Evolutionary conservation across 257 asterid genomes (phyloP), one percentile per base, ranked within the genome.

Genomic region (Agastache rugosa): DNA sequence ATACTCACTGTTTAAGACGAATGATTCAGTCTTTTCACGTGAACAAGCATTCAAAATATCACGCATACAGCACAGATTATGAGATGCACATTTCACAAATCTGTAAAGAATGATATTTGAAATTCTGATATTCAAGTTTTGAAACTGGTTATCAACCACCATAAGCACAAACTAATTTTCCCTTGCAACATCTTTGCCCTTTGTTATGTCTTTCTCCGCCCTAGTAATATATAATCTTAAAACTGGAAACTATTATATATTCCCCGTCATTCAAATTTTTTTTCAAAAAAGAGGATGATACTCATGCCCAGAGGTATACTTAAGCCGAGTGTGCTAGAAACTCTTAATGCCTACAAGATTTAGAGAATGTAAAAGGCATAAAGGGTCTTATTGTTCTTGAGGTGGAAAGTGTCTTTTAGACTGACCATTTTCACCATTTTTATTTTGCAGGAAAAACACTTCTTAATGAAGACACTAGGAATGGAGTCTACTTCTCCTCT

Each of bases 391-490:
- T 8, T 1, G 7, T 22, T 45, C 27, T 44, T 44, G 35, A 20
- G 35, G 37, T 14, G 23, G 58, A 14, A 62, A 45, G 14, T 25
- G 16, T 10, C 4, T 15, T 6, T 42, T 25, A 67, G n/a, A 34
- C 67, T 62, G 59, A 62, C 68, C 16, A n/a, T 31, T 55, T 55
- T 58, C 47, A 39, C 37, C 70, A 15, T 63, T 54, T 20, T 31
- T 71, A 5, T 75, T 80, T 64, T 84, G 87, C 99, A 95, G 99
- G 99, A 95, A 86, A 92, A 91, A 73, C 93, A 90, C 77, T 95
- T 93, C 90, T 80, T 95, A 58, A 75, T 87, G 88, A 95, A 85
- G 84, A 89, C 99, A 73, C 91, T 95, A 63, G 98, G 98, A 85
- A 84, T 91, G 91, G 97, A 93, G 41, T 80, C 96, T 68, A 71